Conservation (phyloP, 2,329 filamentous ascomycete species). For the Cryoendolithus antarcticus region DNA sequence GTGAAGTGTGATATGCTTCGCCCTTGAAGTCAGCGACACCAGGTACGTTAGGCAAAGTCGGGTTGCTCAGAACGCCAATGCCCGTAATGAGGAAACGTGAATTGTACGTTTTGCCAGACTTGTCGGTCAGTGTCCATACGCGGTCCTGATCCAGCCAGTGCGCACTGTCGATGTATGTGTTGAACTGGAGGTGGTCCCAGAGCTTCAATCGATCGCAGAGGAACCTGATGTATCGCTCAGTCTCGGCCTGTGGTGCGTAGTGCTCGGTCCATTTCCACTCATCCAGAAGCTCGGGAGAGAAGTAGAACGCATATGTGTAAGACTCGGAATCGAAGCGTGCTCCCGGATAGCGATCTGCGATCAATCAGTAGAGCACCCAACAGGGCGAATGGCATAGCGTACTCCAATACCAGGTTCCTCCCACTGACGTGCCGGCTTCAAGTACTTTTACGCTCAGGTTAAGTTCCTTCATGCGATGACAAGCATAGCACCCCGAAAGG, state of each 20-base stretch:
- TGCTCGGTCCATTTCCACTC: conserved; percentile 31
- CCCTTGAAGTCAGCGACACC: conserved; percentile 64
- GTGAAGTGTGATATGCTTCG: conserved; percentile 59
- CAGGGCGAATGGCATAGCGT: background rate
- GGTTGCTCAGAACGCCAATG: conserved; percentile 68
- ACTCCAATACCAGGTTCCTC: conserved; percentile 33
- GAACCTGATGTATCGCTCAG: conserved; percentile 36
- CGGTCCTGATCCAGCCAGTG: conserved; percentile 20
- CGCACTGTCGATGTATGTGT: background rate
- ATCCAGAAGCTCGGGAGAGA: conserved; percentile 29
- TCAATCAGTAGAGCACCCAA: conserved; percentile 18
- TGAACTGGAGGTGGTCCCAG: background rate
- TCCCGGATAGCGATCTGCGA: conserved; percentile 32
- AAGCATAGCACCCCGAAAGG: too few species aligned
- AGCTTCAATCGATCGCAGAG: conserved; percentile 25
- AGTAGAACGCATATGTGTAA: conserved; percentile 34
- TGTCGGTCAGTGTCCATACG: conserved; percentile 7
- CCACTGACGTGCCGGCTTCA: conserved; percentile 11
- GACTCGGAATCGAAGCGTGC: conserved; percentile 37
- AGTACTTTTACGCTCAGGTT: too few species aligned
- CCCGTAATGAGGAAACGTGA: conserved; percentile 49
- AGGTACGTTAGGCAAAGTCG: conserved; percentile 49
- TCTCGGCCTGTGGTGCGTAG: conserved; percentile 29
- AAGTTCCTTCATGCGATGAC: too few species aligned
- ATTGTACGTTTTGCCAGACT: background rate